Percentiles rank a stretch among this genome's conserved stretches.
Evolutionary conservation across 2,329 filamentous ascomycete species (phyloP).

Genomic region (Didymella lethalis): DNA sequence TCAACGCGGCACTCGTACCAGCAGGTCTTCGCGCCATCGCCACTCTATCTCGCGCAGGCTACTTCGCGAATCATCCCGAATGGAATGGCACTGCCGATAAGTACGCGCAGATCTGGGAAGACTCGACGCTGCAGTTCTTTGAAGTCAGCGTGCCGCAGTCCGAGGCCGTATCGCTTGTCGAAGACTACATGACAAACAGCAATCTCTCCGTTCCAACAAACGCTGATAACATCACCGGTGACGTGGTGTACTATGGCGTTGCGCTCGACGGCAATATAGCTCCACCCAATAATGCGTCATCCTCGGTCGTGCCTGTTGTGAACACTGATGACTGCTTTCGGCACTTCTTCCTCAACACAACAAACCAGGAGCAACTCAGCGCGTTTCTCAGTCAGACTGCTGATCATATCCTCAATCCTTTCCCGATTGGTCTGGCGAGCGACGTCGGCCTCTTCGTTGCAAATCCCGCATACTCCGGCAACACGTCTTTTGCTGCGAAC

Average conservation of each 20-base stretch:
- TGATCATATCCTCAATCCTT: constrained; percentile 64
- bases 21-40: constrained; percentile 68
- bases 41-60: constrained; percentile 58
- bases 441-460: constrained; percentile 66
- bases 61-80: constrained; percentile 59
- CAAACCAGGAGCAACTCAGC: constrained; percentile 64
- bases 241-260: constrained; percentile 64
- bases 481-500: constrained; percentile 54
- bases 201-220: constrained; percentile 58
- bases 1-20: constrained; percentile 69
- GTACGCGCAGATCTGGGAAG: constrained; percentile 70
- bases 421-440: constrained; percentile 66
- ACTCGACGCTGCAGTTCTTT: constrained; percentile 67
- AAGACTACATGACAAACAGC: constrained; percentile 56
- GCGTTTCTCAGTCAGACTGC: constrained; percentile 65
- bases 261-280: constrained; percentile 58
- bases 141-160: constrained; percentile 54
- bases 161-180: constrained; percentile 58
- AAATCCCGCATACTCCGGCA: constrained; percentile 65
- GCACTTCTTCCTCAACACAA: constrained; percentile 68
- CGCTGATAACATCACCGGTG: constrained; percentile 51
- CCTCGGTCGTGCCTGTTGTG: constrained; percentile 62
- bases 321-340: constrained; percentile 72
- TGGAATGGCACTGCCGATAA: constrained; percentile 53
- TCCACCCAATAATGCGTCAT: constrained; percentile 49